Evolutionary conservation across 2,329 filamentous ascomycete genomes (phyloP).

Genomic region (Xylaria sp.): DNA sequence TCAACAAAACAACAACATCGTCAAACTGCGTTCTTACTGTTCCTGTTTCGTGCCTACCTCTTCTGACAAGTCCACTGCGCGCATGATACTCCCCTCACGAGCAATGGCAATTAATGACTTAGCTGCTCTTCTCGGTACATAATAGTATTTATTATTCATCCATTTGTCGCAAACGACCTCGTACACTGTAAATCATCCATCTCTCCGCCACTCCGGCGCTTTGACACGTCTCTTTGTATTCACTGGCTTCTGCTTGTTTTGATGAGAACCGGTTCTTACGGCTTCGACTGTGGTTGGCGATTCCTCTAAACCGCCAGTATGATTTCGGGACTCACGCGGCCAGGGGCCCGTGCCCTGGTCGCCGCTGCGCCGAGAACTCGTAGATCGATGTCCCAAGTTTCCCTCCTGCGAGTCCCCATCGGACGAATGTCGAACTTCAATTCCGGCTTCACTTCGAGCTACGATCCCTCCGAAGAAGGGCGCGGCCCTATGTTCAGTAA

Average conservation of each 20-base stretch:
- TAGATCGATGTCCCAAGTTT: constrained; percentile 31
- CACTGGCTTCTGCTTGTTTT: constrained; percentile 9
- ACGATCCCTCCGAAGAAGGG: constrained; percentile 51
- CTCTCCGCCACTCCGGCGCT: not conserved
- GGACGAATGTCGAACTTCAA: constrained; percentile 47
- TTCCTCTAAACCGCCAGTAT: constrained; percentile 19
- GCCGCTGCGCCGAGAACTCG: constrained; percentile 12
- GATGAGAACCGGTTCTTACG: constrained; percentile 9
- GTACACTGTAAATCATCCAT: not conserved
- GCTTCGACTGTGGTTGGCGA: constrained; percentile 4
- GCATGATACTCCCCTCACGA: constrained; percentile 1
- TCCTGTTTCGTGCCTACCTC: not conserved
- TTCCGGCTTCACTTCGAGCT: constrained; percentile 54
- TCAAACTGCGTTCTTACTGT: not conserved
- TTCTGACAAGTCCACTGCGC: not conserved
- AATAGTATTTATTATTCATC: not conserved
- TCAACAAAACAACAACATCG: not conserved
- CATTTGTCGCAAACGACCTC: not conserved
- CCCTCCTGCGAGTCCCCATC: constrained; percentile 27
- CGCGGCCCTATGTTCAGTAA: constrained; percentile 56
- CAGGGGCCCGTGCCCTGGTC: constrained; percentile 18
- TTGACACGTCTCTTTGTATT: constrained; percentile 1
- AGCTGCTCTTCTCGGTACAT: not conserved
- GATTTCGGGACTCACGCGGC: constrained; percentile 24
- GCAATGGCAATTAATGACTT: not conserved